phyloP scores from a whole-genome alignment of 139 green algal species.

The Chara braunii region DNA sequence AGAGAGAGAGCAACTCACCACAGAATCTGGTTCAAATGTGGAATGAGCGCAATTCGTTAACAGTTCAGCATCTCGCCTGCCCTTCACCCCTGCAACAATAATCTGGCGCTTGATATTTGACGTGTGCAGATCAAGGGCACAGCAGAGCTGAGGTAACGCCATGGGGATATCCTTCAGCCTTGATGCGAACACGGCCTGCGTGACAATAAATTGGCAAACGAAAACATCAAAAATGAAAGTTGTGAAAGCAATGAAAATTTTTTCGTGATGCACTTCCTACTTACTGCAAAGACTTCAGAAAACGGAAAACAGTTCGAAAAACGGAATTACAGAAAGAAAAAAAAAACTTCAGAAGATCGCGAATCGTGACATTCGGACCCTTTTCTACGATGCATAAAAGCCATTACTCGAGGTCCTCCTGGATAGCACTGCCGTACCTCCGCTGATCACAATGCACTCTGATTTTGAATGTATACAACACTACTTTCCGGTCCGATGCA shows the following conservation, averaged over 20 bases:
- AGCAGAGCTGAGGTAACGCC: slow-evolving; percentile 70
- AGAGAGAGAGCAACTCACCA: slow-evolving; percentile 11
- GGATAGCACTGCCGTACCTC: too few relatives aligned
- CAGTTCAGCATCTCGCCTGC: not conserved
- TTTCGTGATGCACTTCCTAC: too few relatives aligned
- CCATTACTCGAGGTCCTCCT: too few relatives aligned
- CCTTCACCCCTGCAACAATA: slow-evolving; percentile 10
- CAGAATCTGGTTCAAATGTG: slow-evolving; percentile 5
- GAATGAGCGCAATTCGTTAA: slow-evolving; percentile 3
- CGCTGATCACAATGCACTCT: too few relatives aligned
- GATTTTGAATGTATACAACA: too few relatives aligned
- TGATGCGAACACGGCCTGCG: slow-evolving; percentile 45
- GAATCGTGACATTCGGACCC: too few relatives aligned
- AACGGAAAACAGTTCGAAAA: too few relatives aligned
- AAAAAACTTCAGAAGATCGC: too few relatives aligned
- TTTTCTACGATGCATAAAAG: too few relatives aligned
- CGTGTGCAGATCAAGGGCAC: slow-evolving; percentile 48
- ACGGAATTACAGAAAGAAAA: too few relatives aligned
- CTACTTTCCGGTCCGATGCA: too few relatives aligned
- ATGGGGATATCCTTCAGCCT: slow-evolving; percentile 52
- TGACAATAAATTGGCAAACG: not conserved
- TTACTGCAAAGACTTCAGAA: too few relatives aligned
- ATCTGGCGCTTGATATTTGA: slow-evolving; percentile 53
- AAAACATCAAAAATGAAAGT: not conserved
- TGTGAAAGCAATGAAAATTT: not conserved